These are phyloP conservation scores for Boeremia exigua DNA, from an alignment of 2,329 filamentous ascomycete genomes.

Conservation along the genomic window DNA sequence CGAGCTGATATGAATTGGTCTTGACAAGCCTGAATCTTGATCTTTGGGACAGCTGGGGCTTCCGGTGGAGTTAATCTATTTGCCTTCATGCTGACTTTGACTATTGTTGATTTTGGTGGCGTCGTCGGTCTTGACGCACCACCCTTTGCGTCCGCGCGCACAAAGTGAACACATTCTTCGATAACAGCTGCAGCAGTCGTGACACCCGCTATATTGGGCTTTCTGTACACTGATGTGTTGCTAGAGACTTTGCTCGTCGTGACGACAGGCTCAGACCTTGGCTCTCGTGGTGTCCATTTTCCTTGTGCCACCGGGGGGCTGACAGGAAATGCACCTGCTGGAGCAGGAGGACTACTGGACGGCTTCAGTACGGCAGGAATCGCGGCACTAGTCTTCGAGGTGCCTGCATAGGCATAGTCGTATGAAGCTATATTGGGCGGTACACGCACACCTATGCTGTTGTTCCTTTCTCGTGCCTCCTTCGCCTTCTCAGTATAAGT, in stretches of 20 bases:
- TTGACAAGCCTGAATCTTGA: neutral
- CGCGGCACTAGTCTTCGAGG: neutral
- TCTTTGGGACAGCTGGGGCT: neutral
- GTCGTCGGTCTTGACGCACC: constrained; percentile 15
- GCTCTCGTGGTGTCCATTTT: constrained; percentile 15
- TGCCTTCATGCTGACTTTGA: constrained; percentile 32
- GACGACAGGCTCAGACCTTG: neutral
- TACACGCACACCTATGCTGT: constrained; percentile 31
- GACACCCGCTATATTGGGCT: constrained; percentile 13
- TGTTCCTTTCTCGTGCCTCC: constrained; percentile 30
- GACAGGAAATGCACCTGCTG: constrained; percentile 35
- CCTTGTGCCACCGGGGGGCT: constrained; percentile 32
- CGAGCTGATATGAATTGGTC: neutral
- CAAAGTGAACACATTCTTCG: constrained; percentile 3
- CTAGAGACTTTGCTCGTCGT: constrained; percentile 6
- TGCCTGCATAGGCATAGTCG: constrained; percentile 29
- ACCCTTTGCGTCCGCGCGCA: constrained; percentile 18
- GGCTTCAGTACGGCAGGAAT: constrained; percentile 13
- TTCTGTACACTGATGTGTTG: constrained; percentile 17
- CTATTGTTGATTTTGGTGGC: constrained; percentile 19
- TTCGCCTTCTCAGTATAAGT: constrained; percentile 39
- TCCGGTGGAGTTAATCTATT: constrained; percentile 1
- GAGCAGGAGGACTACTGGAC: constrained; percentile 19
- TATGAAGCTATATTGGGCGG: constrained; percentile 36
- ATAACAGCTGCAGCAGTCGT: constrained; percentile 9